Evolutionary conservation across 305 asterid genomes (phyloP).

Genomic region (Stenogyne calaminthoides): DNA sequence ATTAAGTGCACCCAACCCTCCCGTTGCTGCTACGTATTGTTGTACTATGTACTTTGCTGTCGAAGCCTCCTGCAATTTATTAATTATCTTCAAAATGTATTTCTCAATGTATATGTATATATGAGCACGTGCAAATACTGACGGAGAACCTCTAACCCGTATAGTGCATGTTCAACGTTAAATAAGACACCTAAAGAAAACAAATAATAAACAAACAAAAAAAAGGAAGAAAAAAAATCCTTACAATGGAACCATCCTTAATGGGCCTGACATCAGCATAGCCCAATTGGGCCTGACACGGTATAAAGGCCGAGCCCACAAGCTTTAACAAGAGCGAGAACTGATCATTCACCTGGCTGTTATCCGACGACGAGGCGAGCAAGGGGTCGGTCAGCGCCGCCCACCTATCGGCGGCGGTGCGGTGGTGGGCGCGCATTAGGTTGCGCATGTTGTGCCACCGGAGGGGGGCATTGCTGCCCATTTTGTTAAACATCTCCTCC

Average conservation of each 20-base stretch:
- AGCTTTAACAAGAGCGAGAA: slow-evolving; percentile 57
- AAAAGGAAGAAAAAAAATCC: neutral
- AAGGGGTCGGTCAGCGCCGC: slow-evolving; percentile 36
- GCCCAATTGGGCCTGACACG: slow-evolving; percentile 65
- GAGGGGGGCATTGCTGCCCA: slow-evolving; percentile 72
- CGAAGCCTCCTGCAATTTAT: slow-evolving; percentile 65
- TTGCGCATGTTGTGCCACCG: slow-evolving; percentile 83
- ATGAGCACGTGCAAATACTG: too few relatives aligned
- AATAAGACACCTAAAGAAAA: too few relatives aligned
- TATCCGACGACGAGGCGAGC: neutral
- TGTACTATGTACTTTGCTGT: slow-evolving; percentile 93
- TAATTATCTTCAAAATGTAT: too few relatives aligned
- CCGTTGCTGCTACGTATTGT: slow-evolving; percentile 89
- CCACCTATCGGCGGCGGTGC: slow-evolving; percentile 37
- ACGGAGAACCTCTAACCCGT: too few relatives aligned
- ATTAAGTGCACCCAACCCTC: slow-evolving; percentile 71
- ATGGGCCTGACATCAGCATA: slow-evolving; percentile 63
- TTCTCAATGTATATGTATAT: too few relatives aligned
- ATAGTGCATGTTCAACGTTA: too few relatives aligned
- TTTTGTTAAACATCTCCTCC: slow-evolving; percentile 80
- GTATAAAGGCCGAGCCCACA: slow-evolving; percentile 82
- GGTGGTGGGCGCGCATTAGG: slow-evolving; percentile 45
- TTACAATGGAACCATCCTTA: slow-evolving; percentile 78
- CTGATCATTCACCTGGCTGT: slow-evolving; percentile 47
- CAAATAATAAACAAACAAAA: neutral